Base-by-base conservation (phyloP, 257 asterid species). In the Solanum ahanhuiri region DNA sequence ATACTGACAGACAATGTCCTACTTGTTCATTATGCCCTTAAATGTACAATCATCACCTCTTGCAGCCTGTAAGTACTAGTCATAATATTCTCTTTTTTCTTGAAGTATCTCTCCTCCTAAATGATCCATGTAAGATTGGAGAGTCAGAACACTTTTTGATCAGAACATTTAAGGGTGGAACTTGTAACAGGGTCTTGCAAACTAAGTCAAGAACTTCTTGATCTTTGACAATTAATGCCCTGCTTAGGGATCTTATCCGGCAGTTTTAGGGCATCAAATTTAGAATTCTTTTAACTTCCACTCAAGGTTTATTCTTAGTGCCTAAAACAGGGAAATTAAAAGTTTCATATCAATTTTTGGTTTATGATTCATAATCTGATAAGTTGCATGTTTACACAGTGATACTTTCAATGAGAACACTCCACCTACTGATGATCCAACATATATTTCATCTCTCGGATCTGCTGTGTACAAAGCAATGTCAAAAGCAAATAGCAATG, bases 391-490 rank as follows among this genome's bases (percentile, higher is more conserved):
- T 88, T 92, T 30, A 85, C 90, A 88, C 95, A 96, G 99, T 90
- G 99, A 96, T 89, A 95, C 98, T 60, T 96, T 96, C 91, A 96
- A 96, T 9, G 99, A 96, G 92, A 96, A 96, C 92, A 43, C 94
- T 71, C 99, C 99, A 89, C 99, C 99, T 87, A 92, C 99, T 70
- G 90, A 87, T 88, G 98, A 96, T 85, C 98, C 99, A 7, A 37
- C 90, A 30, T 96, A 93, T 88, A 96, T 96, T 85, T 92, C 97
- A 12, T 90, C 99, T 86, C 97, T 96, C 83, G 99, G 99, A 86
- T 94, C 98, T 87, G 95, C 98, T 83, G 97, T 96, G 81, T 95
- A 91, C 83, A 89, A 90, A 89, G 98, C 99, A 84, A 96, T 96
- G 99, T 91, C 95, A 81, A 91, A 89, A 89, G 99, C 92, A 76